Evolutionary conservation across 176 grass and related monocot genomes (phyloP).

Genomic region (Paspalum vaginatum): DNA sequence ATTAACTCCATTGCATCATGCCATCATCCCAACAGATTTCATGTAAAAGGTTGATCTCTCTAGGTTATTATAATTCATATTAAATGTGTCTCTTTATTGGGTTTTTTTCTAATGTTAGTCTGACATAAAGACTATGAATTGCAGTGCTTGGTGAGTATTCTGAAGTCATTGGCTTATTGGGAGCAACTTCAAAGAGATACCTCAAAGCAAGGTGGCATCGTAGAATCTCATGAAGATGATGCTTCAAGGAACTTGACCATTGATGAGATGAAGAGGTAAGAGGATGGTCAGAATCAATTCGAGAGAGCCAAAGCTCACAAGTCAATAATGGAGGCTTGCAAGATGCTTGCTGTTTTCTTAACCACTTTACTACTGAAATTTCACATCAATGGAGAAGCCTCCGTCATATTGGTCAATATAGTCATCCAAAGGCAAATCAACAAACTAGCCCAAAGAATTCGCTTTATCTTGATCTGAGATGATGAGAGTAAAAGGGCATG

Average conservation of each 20-base stretch:
- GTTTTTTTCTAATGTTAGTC: constrained; percentile 27
- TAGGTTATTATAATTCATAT: too few relatives aligned
- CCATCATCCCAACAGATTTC: too few relatives aligned
- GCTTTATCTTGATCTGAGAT: too few relatives aligned
- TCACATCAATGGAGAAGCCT: neutral
- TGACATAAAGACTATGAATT: constrained; percentile 9
- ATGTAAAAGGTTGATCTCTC: constrained; percentile 88
- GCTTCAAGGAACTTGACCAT: constrained; percentile 50
- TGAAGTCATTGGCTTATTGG: constrained; percentile 96
- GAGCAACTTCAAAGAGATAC: constrained; percentile 71
- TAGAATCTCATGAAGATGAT: constrained; percentile 52
- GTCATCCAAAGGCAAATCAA: too few relatives aligned
- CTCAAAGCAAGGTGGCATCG: constrained; percentile 55
- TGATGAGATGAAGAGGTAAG: constrained; percentile 67
- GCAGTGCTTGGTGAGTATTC: constrained; percentile 87
- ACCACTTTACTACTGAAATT: constrained; percentile 8
- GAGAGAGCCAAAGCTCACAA: constrained; percentile 98
- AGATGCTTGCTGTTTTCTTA: constrained; percentile 28
- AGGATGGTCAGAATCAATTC: constrained; percentile 85
- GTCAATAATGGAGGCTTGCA: constrained; percentile 86
- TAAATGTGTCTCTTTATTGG: too few relatives aligned
- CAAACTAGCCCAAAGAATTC: too few relatives aligned
- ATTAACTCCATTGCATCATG: too few relatives aligned
- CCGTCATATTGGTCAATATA: too few relatives aligned
- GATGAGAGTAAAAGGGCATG: too few relatives aligned